A percentile compares a stretch with the other conserved stretches of the same genome.
Conservation (phyloP, 768 basidiomycete genomes). For the Mycena metata region DNA sequence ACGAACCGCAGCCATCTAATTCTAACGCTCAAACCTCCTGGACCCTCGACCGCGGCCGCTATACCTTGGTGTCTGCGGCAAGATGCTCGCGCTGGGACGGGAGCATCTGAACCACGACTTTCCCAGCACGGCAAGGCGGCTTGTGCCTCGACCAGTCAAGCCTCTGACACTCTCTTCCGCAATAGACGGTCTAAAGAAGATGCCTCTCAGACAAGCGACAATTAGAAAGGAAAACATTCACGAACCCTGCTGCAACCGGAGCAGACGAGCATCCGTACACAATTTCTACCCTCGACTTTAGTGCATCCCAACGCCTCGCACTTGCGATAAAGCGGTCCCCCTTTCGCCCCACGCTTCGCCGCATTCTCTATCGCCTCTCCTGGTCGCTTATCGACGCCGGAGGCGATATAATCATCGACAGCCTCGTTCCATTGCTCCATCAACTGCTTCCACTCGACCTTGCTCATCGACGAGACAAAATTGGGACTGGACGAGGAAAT, state of each 20-base stretch:
- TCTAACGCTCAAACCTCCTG: too few species aligned
- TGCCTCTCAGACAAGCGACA: background rate
- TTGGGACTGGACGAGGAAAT: background rate
- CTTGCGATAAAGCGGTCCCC: background rate
- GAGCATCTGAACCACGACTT: background rate
- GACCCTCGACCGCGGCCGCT: too few species aligned
- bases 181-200: background rate
- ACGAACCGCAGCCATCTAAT: too few species aligned
- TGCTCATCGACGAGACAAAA: background rate
- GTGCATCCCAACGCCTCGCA: too few species aligned
- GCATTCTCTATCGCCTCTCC: slow-evolving; percentile 2
- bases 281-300: background rate
- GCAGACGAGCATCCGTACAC: background rate
- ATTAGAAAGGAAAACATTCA: background rate
- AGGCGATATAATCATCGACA: slow-evolving; percentile 10
- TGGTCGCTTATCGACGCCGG: background rate
- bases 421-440: background rate
- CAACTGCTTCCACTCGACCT: background rate
- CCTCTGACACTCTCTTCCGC: background rate
- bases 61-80: too few species aligned
- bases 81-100: background rate
- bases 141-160: background rate
- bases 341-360: background rate
- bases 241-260: background rate
- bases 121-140: background rate